Base-by-base conservation (phyloP, 805 yeast genomes). In the Nakazawaea ambrosiae region DNA sequence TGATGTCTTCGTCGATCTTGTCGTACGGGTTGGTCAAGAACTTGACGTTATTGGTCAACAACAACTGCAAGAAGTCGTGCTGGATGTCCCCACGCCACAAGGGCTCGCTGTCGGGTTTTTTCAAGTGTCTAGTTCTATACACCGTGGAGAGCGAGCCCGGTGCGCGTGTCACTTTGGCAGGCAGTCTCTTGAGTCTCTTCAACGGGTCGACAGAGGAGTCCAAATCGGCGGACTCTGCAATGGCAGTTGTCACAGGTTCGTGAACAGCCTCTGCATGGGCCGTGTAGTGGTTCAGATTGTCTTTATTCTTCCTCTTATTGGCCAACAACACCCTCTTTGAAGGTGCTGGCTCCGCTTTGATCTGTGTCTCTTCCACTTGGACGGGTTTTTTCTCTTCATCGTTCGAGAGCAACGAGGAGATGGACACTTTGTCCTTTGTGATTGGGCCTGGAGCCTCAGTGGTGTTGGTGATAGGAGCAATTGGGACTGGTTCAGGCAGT, bases 51-150 rank as follows among this genome's bases (percentile, higher is more conserved):
- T 87, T 81, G 49, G 70, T 66, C 50, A 90, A 82, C 8, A 90
- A 58, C 20, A 65, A 63, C 33, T 68, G 62, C 38, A 90, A 61
- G 47, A 89, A 85, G 46, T 81, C 88, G 57, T 78, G 83, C 57
- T 88, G 96, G 40, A 90, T 81, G 50, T 90, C 97, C 39, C 63
- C 70, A 34, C 97, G 68, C 82, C 92, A 84, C 41, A 89, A 77
- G 16, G 95, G 95, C 50, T 84, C 94, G 5, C 97, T 96, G 52
- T 90, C 97, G 15, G 77, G 69, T 53, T 89, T 90, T 58, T 90
- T 90, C 48, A 90, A 57, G 56, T 81, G 88, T 31, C 84, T 64
- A 20, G 66, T 59, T 18, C 33, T 33, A n/a, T 37, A 20, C 14
- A 32, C 12, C 8, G 30, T 28, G 20, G 16, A 18, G 22, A 24